Percentiles rank a stretch among this genome's conserved stretches.
These are phyloP conservation scores for Takashimella tepidaria DNA, from an alignment of 1,284 basidiomycete genomes.

Conservation along the genomic window DNA sequence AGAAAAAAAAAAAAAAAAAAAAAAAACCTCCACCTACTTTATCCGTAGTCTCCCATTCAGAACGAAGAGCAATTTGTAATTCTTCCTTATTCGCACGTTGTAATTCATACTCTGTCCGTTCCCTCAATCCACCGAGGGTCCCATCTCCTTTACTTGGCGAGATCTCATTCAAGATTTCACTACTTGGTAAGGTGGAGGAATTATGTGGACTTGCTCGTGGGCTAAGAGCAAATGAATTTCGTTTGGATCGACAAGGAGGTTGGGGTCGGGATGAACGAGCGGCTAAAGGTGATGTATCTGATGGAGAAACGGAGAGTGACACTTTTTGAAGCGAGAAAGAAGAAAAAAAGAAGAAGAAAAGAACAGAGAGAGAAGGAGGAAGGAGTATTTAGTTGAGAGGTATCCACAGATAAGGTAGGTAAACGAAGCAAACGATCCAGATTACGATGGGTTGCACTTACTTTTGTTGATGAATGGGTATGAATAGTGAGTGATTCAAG, in stretches of 20 bases:
- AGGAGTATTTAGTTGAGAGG: too few species aligned
- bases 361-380: background rate
- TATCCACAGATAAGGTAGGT: too few species aligned
- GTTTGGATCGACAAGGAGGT: conserved; percentile 11
- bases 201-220: background rate
- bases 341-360: background rate
- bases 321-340: background rate
- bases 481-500: too few species aligned
- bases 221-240: conserved; percentile 1
- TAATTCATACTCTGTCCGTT: conserved; percentile 34
- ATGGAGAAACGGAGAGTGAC: conserved; percentile 6
- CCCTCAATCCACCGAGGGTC: conserved; percentile 13
- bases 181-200: background rate
- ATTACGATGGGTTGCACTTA: too few species aligned
- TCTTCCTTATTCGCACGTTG: conserved; percentile 23
- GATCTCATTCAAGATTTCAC: background rate
- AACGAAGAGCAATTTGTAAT: conserved; percentile 27
- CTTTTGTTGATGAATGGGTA: too few species aligned
- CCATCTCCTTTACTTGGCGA: background rate
- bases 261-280: conserved; percentile 7
- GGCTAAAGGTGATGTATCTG: conserved; percentile 3
- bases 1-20: too few species aligned
- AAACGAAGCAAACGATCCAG: too few species aligned
- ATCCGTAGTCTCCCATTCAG: conserved; percentile 34
- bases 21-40: conserved; percentile 27